Conservation (phyloP, 345 rosid species). For the Diplotaxis tenuifolia region DNA sequence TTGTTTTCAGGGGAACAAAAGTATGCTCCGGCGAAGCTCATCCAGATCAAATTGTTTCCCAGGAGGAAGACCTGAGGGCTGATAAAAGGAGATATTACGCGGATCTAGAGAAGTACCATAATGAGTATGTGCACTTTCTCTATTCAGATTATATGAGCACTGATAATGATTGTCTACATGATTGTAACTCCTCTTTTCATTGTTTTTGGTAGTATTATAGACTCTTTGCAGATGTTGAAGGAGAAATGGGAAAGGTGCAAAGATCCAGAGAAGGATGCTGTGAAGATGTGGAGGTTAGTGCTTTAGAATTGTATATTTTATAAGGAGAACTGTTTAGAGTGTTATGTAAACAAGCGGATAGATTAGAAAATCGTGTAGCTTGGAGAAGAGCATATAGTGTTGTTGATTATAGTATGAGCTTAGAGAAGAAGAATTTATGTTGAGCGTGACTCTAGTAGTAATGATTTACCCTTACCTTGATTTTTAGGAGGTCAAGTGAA, state of each 20-base stretch:
- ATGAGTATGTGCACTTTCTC: slow-evolving; percentile 57
- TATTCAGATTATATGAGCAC: slow-evolving; percentile 9
- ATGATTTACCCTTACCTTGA: slow-evolving; percentile 8
- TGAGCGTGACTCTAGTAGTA: background rate
- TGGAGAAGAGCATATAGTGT: slow-evolving; percentile 8
- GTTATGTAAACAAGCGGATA: background rate
- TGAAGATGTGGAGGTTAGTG: slow-evolving; percentile 66
- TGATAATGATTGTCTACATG: slow-evolving; percentile 12
- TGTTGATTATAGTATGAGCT: slow-evolving; percentile 8
- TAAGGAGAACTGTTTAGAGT: slow-evolving; percentile 1
- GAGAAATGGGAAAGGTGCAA: slow-evolving; percentile 69
- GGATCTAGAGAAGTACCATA: slow-evolving; percentile 70
- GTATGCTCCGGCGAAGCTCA: slow-evolving; percentile 76
- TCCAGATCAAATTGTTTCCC: slow-evolving; percentile 68
- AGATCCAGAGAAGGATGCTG: slow-evolving; percentile 63
- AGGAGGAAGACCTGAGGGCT: slow-evolving; percentile 51
- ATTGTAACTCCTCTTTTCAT: slow-evolving; percentile 31
- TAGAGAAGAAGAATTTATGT: slow-evolving; percentile 1
- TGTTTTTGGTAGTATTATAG: slow-evolving; percentile 66
- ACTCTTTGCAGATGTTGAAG: slow-evolving; percentile 68
- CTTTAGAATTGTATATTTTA: slow-evolving; percentile 11
- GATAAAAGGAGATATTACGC: slow-evolving; percentile 53
- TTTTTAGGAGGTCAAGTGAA: slow-evolving; percentile 43
- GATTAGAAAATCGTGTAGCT: background rate
- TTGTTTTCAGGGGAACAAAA: slow-evolving; percentile 71